Evolutionary conservation across 2,329 filamentous ascomycete genomes (phyloP), one percentile per base, ranked within the genome.

Genomic region (Xylariomycetidae sp.): DNA sequence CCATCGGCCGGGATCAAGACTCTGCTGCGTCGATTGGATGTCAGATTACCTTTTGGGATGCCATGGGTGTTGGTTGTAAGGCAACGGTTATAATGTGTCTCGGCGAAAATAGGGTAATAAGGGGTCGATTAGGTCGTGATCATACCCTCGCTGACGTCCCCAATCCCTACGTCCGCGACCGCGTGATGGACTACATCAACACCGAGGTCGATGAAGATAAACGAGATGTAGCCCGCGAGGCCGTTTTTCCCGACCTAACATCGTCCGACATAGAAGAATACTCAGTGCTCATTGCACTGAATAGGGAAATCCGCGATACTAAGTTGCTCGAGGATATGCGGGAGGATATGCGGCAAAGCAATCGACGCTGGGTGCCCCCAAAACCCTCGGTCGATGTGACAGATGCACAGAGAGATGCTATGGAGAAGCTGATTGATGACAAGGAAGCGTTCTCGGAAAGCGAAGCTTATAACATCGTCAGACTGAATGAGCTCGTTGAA

Each of bases 121-220:
- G 26, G 13, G 42, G 40, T 11, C 32, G 42, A 16, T 35, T 45
- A 4, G 40, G 40, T 25, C 37, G 37, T 12, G 25, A 39, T 18
- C 42, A 45, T 25, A 43, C 27, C 29, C 37, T 45, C 3, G 22
- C n/a, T 18, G 42, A 45, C 10, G 37, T 43, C 6, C 42, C 42
- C 3, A 45, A 42, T 16, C 20, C 37, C 17, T 37, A 27, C 15
- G 40, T 43, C 14, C 18, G 40, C 32, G 42, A 45, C 19, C 17
- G 27, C 12, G 15, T 45, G 16, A 37, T 45, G 40, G 30, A 42
- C 23, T 43, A 39, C 16, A 45, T 45, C 22, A 22, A 39, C 20
- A 37, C 33, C 12, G 3, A 30, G 25, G 22, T 39, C 6, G 26
- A 35, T 7, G 42, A 39, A 25, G 36, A 36, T 10, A 13, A 31